These are phyloP conservation scores for Trypanosoma conorhini DNA, from an alignment of 208 protist genomes.

Conservation along the genomic window DNA sequence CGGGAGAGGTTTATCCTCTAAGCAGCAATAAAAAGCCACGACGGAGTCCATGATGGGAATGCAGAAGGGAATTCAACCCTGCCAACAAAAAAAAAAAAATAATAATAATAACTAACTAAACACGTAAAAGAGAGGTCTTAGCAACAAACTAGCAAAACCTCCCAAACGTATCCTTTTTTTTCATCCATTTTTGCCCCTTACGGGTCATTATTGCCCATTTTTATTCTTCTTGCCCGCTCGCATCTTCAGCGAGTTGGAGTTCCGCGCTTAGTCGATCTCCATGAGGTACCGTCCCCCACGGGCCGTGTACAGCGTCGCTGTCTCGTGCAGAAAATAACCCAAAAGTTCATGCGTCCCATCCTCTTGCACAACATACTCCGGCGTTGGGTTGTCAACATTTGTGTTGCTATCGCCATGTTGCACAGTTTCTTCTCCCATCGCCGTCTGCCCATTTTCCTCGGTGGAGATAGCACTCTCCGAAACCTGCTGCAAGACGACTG, in stretches of 20 bases:
- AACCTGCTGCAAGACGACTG: constrained; percentile 21
- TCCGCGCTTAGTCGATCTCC: constrained; percentile 28
- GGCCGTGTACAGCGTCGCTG: constrained; percentile 39
- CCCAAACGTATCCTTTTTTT: no score
- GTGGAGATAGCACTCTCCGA: not conserved
- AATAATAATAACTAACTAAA: no score
- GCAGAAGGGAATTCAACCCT: no score
- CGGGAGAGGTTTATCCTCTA: no score
- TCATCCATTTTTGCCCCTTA: no score
- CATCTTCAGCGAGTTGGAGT: no score
- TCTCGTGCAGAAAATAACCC: constrained; percentile 45
- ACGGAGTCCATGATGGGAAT: no score
- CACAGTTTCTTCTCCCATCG: not conserved
- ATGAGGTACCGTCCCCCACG: constrained; percentile 34
- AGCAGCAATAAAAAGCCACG: no score
- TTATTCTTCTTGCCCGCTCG: not conserved
- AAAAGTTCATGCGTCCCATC: constrained; percentile 5
- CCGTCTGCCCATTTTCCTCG: constrained; percentile 3
- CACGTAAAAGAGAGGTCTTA: no score
- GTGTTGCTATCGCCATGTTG: constrained; percentile 4
- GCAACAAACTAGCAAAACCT: no score
- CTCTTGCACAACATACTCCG: not conserved
- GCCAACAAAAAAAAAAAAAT: no score
- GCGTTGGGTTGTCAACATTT: not conserved
- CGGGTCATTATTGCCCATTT: no score